phyloP scores from a whole-genome alignment of 2,329 filamentous ascomycete genomes.

The Colletotrichum caudatum region DNA sequence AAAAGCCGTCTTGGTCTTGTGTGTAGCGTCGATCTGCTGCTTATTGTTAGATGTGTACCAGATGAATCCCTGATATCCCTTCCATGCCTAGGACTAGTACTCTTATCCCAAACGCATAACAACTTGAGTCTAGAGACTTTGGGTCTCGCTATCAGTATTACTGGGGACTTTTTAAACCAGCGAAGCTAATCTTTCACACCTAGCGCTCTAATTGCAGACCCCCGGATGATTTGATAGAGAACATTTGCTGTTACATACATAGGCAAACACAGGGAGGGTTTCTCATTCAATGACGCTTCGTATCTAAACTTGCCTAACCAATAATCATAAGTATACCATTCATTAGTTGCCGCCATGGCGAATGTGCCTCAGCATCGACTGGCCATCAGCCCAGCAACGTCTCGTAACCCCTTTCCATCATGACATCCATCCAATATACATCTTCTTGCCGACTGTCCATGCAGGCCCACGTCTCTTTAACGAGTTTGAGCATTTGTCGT shows the following conservation, averaged over 20 bases:
- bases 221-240: not conserved
- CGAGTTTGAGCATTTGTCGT: slow-evolving; percentile 53
- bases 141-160: not conserved
- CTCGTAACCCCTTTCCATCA: slow-evolving; percentile 44
- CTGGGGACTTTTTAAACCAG: not conserved
- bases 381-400: slow-evolving; percentile 42
- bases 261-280: not conserved
- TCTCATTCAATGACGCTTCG: not conserved
- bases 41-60: not conserved
- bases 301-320: rapidly evolving
- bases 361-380: too few relatives aligned
- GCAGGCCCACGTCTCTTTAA: slow-evolving; percentile 58
- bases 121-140: not conserved
- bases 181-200: not conserved
- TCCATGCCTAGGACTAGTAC: not conserved
- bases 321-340: too few relatives aligned
- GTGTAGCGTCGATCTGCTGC: not conserved
- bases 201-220: not conserved
- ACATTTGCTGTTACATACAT: too few relatives aligned
- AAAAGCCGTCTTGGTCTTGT: not conserved
- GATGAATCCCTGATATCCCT: not conserved
- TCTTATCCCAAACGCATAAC: not conserved
- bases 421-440: slow-evolving; percentile 60
- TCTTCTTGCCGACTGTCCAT: slow-evolving; percentile 43
- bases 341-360: too few relatives aligned